These are phyloP conservation scores for Backusella circina DNA, from an alignment of 192 early-diverging fungal genomes.

Conservation along the genomic window DNA sequence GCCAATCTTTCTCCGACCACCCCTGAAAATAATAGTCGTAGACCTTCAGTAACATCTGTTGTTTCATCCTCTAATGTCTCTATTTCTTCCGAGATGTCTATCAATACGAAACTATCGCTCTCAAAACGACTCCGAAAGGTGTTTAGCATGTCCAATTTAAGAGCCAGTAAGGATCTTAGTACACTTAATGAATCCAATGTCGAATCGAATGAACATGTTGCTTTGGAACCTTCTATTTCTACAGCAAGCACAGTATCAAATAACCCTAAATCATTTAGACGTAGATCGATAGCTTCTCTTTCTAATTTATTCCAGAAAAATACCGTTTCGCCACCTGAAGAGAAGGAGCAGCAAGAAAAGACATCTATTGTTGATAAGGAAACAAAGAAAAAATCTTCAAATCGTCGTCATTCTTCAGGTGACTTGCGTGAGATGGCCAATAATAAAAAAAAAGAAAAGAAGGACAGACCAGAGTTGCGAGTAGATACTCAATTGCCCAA, in stretches of 20 bases:
- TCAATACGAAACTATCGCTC: conserved; percentile 23
- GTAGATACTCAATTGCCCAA: not conserved
- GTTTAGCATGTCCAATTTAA: conserved; percentile 30
- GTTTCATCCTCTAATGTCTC: conserved; percentile 1
- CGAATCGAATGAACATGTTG: conserved; percentile 4
- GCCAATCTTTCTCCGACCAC: not conserved
- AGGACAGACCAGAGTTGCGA: conserved; percentile 4
- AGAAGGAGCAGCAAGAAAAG: not conserved
- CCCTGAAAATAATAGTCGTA: not conserved
- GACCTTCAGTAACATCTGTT: conserved; percentile 10
- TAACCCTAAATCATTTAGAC: conserved; percentile 5
- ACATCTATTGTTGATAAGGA: not conserved
- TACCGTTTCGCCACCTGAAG: not conserved
- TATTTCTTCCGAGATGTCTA: conserved; percentile 24
- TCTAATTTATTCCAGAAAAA: conserved; percentile 22
- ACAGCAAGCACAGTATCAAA: not conserved
- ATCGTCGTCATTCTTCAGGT: conserved; percentile 26
- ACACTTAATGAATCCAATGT: not conserved
- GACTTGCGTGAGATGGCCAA: conserved; percentile 22
- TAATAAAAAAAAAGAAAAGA: conserved; percentile 3
- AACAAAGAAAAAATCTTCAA: not conserved
- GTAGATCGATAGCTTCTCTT: conserved; percentile 17
- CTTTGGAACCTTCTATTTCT: not conserved
- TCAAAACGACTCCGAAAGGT: conserved; percentile 27
- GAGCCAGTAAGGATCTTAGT: not conserved